Percentiles rank a stretch among this genome's conserved stretches.
Evolutionary conservation across 2,329 filamentous ascomycete genomes (phyloP).

Genomic region (Elsinoe batatas): DNA sequence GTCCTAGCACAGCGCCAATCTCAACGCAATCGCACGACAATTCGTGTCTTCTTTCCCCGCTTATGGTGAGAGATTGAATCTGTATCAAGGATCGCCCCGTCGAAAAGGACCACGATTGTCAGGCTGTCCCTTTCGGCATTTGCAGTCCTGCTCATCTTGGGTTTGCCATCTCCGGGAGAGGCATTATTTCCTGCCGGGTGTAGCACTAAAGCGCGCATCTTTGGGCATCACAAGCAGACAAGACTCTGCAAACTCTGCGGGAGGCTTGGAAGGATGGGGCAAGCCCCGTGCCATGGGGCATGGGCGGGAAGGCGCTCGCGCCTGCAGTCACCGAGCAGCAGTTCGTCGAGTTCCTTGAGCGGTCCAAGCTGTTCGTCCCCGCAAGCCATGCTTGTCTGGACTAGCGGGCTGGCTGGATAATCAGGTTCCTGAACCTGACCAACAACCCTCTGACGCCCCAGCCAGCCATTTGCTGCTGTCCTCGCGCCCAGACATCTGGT

Average conservation of each 20-base stretch:
- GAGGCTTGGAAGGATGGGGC: slow-evolving; percentile 11
- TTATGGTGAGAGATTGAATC: slow-evolving; percentile 6
- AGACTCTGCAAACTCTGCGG: slow-evolving; percentile 12
- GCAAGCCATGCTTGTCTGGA: slow-evolving; percentile 8
- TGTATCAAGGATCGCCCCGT: slow-evolving; percentile 10
- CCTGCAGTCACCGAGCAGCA: slow-evolving; percentile 10
- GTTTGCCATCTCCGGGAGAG: not conserved
- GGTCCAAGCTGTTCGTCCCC: slow-evolving; percentile 7
- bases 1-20: slow-evolving; percentile 8
- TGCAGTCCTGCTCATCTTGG: not conserved
- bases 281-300: not conserved
- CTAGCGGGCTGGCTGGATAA: slow-evolving; percentile 8
- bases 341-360: not conserved
- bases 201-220: not conserved
- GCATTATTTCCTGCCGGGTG: not conserved
- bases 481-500: not conserved
- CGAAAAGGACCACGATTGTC: slow-evolving; percentile 1
- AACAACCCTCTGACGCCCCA: slow-evolving; percentile 1
- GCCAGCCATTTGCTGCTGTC: not conserved
- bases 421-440: slow-evolving; percentile 12
- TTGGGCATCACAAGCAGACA: slow-evolving; percentile 7
- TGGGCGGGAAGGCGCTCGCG: slow-evolving; percentile 2
- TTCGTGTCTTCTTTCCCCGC: slow-evolving; percentile 1
- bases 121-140: slow-evolving; percentile 1
- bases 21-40: slow-evolving; percentile 11